Evolutionary conservation across 2,329 filamentous ascomycete genomes (phyloP).

Genomic region (Diaporthe caulivora): DNA sequence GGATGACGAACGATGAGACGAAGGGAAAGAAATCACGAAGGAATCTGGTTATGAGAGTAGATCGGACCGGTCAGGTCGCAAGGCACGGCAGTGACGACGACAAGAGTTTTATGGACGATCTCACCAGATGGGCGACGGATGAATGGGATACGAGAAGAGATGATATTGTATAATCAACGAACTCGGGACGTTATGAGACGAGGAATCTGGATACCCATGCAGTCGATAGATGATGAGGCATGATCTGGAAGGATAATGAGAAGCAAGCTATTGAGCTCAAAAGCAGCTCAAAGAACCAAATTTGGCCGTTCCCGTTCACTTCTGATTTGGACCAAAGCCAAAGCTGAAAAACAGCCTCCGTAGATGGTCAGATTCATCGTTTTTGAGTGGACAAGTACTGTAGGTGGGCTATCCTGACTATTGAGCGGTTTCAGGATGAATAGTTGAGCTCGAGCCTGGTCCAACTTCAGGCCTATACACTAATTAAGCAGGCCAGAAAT

Average conservation of each 20-base stretch:
- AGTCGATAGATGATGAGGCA: conserved; percentile 27
- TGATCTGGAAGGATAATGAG: conserved; percentile 27
- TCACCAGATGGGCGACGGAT: background rate
- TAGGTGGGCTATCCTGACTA: background rate
- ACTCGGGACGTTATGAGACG: conserved; percentile 6
- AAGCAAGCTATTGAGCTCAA: conserved; percentile 24
- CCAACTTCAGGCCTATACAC: background rate
- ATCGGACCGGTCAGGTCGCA: background rate
- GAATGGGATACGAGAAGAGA: conserved; percentile 9
- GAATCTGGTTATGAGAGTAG: background rate
- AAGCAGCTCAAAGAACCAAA: background rate
- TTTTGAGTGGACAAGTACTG: no score
- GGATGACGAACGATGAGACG: conserved; percentile 28
- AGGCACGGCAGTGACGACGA: conserved; percentile 21
- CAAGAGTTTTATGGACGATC: conserved; percentile 22
- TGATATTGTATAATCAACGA: conserved; percentile 19
- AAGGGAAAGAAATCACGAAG: conserved; percentile 23
- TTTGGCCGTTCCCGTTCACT: no score
- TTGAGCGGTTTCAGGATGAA: no score
- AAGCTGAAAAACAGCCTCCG: no score
- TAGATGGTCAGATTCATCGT: background rate
- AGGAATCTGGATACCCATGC: conserved; percentile 3
- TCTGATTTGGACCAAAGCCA: background rate
- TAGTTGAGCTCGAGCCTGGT: background rate
- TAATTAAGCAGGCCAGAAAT: conserved; percentile 2